Evolutionary conservation across 441 rosid species (phyloP).

Genomic region (Populus trichocarpa): DNA sequence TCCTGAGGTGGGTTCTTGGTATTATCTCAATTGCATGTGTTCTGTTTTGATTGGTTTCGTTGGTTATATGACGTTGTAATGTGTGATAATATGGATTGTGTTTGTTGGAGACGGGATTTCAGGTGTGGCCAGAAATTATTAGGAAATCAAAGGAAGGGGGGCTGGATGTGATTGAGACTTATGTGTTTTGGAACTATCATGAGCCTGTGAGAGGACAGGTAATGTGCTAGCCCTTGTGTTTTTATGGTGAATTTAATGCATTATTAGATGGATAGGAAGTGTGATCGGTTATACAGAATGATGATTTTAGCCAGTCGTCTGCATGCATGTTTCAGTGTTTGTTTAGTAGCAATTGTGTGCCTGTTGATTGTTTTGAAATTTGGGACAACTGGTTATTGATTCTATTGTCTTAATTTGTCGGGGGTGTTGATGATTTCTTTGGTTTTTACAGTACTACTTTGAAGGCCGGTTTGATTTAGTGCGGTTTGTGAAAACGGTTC

Average conservation of each 20-base stretch:
- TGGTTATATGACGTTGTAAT: neutral
- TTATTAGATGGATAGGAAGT: neutral
- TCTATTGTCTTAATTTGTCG: too few species aligned
- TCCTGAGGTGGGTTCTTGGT: constrained; percentile 42
- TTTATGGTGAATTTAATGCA: neutral
- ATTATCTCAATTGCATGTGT: neutral
- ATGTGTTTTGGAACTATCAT: constrained; percentile 69
- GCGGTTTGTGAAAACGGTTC: constrained; percentile 49
- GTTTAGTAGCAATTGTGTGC: neutral
- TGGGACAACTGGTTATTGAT: neutral
- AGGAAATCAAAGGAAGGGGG: constrained; percentile 68
- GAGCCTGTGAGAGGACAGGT: constrained; percentile 72
- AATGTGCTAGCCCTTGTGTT: constrained; percentile 9
- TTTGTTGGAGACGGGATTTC: constrained; percentile 14
- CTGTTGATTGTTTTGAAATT: neutral
- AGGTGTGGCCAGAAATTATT: constrained; percentile 69
- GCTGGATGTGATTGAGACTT: constrained; percentile 62
- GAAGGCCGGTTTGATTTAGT: constrained; percentile 72
- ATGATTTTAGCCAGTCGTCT: neutral
- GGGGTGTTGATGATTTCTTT: neutral
- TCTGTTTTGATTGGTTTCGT: neutral
- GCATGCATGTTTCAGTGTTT: neutral
- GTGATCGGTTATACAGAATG: neutral
- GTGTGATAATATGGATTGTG: neutral
- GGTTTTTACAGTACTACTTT: constrained; percentile 43